Percentiles rank a stretch among this genome's conserved stretches.
These are phyloP conservation scores for Salix exigua DNA, from an alignment of 345 rosid genomes.

Conservation along the genomic window DNA sequence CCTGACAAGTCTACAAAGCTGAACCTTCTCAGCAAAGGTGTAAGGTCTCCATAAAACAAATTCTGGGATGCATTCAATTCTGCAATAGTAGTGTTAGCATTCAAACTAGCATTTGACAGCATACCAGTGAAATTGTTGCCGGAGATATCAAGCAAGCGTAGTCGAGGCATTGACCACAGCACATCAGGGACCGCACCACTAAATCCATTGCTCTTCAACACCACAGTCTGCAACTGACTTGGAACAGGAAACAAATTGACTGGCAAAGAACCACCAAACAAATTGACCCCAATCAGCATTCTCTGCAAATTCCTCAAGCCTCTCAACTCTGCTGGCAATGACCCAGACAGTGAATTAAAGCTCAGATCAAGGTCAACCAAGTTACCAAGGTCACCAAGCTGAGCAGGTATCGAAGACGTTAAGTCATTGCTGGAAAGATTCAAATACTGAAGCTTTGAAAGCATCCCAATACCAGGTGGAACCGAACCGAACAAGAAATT, in stretches of 20 bases:
- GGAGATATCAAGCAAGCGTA: conserved; percentile 64
- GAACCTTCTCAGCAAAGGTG: conserved; percentile 47
- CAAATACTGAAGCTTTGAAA: conserved; percentile 51
- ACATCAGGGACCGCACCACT: conserved; percentile 49
- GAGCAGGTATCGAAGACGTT: conserved; percentile 61
- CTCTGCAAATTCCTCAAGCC: conserved; percentile 60
- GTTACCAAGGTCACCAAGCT: conserved; percentile 61
- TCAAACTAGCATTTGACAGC: conserved; percentile 45
- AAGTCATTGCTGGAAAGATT: conserved; percentile 74
- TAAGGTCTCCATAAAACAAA: conserved; percentile 66
- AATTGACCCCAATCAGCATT: conserved; percentile 53
- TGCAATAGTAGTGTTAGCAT: conserved; percentile 33
- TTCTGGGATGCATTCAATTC: conserved; percentile 64
- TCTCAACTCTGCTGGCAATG: conserved; percentile 53
- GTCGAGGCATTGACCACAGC: conserved; percentile 56
- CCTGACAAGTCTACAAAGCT: conserved; percentile 48
- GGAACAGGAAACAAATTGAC: conserved; percentile 42
- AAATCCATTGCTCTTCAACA: conserved; percentile 50
- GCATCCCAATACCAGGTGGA: conserved; percentile 53
- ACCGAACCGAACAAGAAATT: conserved; percentile 63
- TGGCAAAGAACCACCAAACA: conserved; percentile 54
- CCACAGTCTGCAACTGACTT: conserved; percentile 59
- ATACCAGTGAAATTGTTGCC: conserved; percentile 69
- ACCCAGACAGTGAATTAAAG: conserved; percentile 61
- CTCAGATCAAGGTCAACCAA: conserved; percentile 82